Evolutionary conservation across 2,329 filamentous ascomycete species (phyloP).

Genomic region (Raffaelea albimanens): DNA sequence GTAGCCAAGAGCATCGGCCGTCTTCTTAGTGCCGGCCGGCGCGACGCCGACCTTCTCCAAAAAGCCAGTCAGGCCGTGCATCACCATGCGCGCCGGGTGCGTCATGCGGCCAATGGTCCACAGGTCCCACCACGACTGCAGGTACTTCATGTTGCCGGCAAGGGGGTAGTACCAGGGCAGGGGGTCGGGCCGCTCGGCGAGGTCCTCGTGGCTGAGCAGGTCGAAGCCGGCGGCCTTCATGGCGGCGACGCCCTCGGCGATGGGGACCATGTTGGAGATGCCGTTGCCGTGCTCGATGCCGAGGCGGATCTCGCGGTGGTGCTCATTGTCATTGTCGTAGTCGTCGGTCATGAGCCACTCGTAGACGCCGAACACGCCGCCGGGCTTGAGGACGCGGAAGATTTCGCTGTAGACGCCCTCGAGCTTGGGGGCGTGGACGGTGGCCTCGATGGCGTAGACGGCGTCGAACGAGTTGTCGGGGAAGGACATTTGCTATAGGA

Average conservation of each 20-base stretch:
- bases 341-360: constrained; percentile 98
- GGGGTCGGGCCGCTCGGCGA: constrained; percentile 65
- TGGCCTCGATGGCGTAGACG: constrained; percentile 95
- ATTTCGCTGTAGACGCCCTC: constrained; percentile 93
- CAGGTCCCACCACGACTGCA: constrained; percentile 69
- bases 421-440: constrained; percentile 83
- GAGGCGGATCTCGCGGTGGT: constrained; percentile 82
- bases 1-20: constrained; percentile 76
- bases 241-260: constrained; percentile 70
- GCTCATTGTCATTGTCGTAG: constrained; percentile 81
- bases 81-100: constrained; percentile 63
- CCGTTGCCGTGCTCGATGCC: constrained; percentile 94
- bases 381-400: constrained; percentile 89
- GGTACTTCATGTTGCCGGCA: constrained; percentile 74
- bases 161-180: constrained; percentile 94
- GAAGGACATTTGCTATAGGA: constrained; percentile 97
- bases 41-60: constrained; percentile 69
- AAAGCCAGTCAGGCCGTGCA: constrained; percentile 67
- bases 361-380: constrained; percentile 92
- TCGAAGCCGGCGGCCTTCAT: constrained; percentile 85
- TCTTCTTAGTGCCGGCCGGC: constrained; percentile 82
- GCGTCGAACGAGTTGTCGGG: constrained; percentile 86
- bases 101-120: constrained; percentile 86
- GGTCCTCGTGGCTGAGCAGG: constrained; percentile 73
- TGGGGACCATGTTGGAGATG: constrained; percentile 85